Percentiles rank a stretch among this genome's conserved stretches.
phyloP scores from a whole-genome alignment of 306 rosid species.

The Delonix regia region DNA sequence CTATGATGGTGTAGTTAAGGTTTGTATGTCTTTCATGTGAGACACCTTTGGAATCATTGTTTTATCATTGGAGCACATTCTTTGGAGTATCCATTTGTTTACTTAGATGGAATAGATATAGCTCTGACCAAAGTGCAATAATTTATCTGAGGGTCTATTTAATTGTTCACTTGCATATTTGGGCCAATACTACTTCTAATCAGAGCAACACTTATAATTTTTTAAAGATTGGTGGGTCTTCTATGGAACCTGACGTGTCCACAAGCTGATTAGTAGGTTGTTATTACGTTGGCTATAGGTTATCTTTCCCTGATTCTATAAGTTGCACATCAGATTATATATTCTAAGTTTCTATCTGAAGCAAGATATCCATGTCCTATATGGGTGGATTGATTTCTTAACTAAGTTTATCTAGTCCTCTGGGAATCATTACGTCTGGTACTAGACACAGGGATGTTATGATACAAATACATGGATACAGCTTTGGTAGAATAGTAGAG shows the following conservation, averaged over 20 bases:
- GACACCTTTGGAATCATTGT: constrained; percentile 27
- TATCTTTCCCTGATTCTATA: constrained; percentile 22
- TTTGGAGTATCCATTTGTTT: constrained; percentile 31
- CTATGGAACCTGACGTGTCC: constrained; percentile 21
- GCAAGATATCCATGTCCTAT: not conserved
- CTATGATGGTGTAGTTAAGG: constrained; percentile 90
- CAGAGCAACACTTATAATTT: constrained; percentile 15
- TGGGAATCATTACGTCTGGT: constrained; percentile 14
- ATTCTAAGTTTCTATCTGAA: not conserved
- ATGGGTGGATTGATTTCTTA: constrained; percentile 4
- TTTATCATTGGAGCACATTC: constrained; percentile 22
- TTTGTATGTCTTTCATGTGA: constrained; percentile 42
- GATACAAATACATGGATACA: not conserved
- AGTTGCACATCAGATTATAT: not conserved
- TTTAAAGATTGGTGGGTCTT: constrained; percentile 23
- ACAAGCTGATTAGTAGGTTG: constrained; percentile 10
- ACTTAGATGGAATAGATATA: not conserved
- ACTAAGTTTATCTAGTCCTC: not conserved
- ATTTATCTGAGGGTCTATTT: constrained; percentile 4
- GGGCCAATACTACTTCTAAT: not conserved
- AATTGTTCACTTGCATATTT: constrained; percentile 5
- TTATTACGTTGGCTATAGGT: not conserved
- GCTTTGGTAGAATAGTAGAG: not conserved
- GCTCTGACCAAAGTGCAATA: constrained; percentile 20
- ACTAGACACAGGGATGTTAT: not conserved